Conservation (phyloP, 2,329 filamentous ascomycete genomes). For the Hymenoscyphus linearis region DNA sequence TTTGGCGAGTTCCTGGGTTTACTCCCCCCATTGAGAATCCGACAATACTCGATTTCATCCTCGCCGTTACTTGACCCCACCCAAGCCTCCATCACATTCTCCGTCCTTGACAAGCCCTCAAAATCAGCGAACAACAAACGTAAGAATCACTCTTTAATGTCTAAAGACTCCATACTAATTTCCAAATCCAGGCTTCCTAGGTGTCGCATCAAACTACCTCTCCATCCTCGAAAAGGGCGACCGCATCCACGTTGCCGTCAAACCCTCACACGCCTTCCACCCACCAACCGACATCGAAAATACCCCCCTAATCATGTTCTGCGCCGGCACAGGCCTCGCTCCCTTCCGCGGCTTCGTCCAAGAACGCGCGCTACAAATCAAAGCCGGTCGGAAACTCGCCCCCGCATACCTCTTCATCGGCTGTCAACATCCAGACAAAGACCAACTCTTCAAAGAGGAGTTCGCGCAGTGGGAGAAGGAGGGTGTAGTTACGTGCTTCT, state of each 20-base stretch:
- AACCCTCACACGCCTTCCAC: slow-evolving; percentile 35
- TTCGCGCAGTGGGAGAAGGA: slow-evolving; percentile 23
- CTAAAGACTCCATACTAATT: not conserved
- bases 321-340: slow-evolving; percentile 38
- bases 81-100: slow-evolving; percentile 54
- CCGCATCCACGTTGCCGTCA: slow-evolving; percentile 35
- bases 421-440: slow-evolving; percentile 22
- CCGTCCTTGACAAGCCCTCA: slow-evolving; percentile 46
- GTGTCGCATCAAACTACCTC: slow-evolving; percentile 45
- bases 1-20: slow-evolving; percentile 64
- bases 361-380: slow-evolving; percentile 41
- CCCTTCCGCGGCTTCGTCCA: slow-evolving; percentile 46
- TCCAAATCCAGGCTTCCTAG: slow-evolving; percentile 38
- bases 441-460: slow-evolving; percentile 22
- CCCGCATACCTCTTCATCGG: slow-evolving; percentile 28
- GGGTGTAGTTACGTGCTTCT: slow-evolving; percentile 23
- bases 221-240: slow-evolving; percentile 35
- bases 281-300: slow-evolving; percentile 22
- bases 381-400: slow-evolving; percentile 30
- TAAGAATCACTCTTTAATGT: not conserved
- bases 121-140: slow-evolving; percentile 29
- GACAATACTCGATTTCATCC: slow-evolving; percentile 78
- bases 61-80: slow-evolving; percentile 50
- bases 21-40: slow-evolving; percentile 70
- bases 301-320: slow-evolving; percentile 32